Conservation (phyloP, 768 basidiomycete species). For the Rhizopogon sp. region DNA sequence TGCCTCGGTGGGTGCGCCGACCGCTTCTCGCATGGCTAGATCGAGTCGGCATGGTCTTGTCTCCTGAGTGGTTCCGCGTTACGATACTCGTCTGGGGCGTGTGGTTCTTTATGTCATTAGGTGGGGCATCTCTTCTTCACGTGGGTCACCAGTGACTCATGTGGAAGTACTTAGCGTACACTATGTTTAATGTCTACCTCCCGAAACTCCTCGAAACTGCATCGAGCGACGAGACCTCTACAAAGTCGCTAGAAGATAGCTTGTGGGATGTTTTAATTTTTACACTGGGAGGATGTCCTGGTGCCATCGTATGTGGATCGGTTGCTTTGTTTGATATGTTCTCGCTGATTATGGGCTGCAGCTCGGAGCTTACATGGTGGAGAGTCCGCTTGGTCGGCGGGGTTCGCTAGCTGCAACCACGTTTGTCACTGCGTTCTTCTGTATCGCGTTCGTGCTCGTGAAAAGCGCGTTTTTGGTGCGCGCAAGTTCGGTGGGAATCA, state of each 20-base stretch:
- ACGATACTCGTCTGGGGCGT: slow-evolving; percentile 75
- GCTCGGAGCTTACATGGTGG: slow-evolving; percentile 85
- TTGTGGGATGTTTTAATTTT: slow-evolving; percentile 87
- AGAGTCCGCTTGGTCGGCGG: slow-evolving; percentile 60
- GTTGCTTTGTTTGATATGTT: background rate
- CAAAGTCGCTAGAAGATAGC: slow-evolving; percentile 53
- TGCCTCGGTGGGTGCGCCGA: slow-evolving; percentile 51
- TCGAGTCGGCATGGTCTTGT: slow-evolving; percentile 63
- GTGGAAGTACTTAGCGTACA: slow-evolving; percentile 51
- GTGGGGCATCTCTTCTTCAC: slow-evolving; percentile 32
- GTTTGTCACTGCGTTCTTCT: slow-evolving; percentile 70
- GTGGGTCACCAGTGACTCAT: background rate
- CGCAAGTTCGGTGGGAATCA: slow-evolving; percentile 69
- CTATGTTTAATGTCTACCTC: slow-evolving; percentile 91
- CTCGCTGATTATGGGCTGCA: slow-evolving; percentile 22
- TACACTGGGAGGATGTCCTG: slow-evolving; percentile 80
- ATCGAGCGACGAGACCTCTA: slow-evolving; percentile 13
- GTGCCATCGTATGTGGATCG: slow-evolving; percentile 59
- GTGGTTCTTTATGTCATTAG: slow-evolving; percentile 77
- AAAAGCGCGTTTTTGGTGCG: slow-evolving; percentile 54
- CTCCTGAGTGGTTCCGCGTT: slow-evolving; percentile 70
- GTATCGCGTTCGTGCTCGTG: slow-evolving; percentile 62
- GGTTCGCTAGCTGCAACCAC: slow-evolving; percentile 74
- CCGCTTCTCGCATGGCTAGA: slow-evolving; percentile 68
- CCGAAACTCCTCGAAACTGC: slow-evolving; percentile 77